Evolutionary conservation across 106 monocot species (phyloP).

Genomic region (Dioscorea zingiberensis): DNA sequence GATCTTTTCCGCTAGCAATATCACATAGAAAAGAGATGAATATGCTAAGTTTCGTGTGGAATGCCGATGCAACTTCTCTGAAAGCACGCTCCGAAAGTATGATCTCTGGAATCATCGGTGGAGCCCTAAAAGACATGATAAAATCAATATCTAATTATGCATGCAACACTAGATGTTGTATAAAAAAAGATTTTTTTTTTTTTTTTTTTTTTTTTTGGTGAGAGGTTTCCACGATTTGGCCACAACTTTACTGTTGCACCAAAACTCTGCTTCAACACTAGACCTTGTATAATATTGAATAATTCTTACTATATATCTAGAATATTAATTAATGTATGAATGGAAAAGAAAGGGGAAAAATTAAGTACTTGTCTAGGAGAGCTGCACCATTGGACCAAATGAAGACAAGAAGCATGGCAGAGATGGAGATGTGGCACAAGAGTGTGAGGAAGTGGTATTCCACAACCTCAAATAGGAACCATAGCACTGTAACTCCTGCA

Average conservation of each 20-base stretch:
- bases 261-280: no score
- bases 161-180: no score
- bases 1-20: slow-evolving; percentile 54
- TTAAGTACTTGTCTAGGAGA: slow-evolving; percentile 36
- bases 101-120: slow-evolving; percentile 33
- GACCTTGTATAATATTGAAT: no score
- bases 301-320: background rate
- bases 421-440: slow-evolving; percentile 40
- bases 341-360: background rate
- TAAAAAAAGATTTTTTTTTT: no score
- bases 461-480: slow-evolving; percentile 57
- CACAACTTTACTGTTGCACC: no score
- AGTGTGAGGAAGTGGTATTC: slow-evolving; percentile 64
- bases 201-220: no score
- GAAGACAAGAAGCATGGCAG: slow-evolving; percentile 52
- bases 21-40: slow-evolving; percentile 24
- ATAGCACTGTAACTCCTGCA: slow-evolving; percentile 26
- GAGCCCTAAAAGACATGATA: slow-evolving; percentile 14
- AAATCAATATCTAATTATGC: background rate
- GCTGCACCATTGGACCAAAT: slow-evolving; percentile 37
- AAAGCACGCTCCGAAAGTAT: slow-evolving; percentile 23
- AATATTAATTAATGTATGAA: background rate
- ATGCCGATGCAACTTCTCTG: slow-evolving; percentile 19
- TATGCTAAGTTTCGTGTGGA: slow-evolving; percentile 24
- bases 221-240: no score